Evolutionary conservation across 805 yeast genomes (phyloP).

Genomic region (Huiozyma naganishii): DNA sequence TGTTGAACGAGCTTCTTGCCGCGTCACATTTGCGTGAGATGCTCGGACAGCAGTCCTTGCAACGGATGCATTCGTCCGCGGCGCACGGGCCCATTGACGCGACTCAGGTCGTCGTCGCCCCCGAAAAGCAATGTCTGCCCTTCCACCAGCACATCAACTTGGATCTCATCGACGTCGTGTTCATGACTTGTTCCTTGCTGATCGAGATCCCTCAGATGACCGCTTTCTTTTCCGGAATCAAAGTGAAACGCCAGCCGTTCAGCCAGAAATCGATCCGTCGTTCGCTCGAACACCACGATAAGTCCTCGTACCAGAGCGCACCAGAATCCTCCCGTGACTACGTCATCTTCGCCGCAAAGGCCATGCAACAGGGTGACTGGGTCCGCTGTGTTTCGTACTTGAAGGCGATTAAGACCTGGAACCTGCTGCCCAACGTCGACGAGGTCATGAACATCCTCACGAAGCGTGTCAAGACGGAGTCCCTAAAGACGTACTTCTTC

Average conservation of each 20-base stretch:
- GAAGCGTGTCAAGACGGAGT: slow-evolving; percentile 76
- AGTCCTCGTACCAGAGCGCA: slow-evolving; percentile 93
- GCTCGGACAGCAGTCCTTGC: slow-evolving; percentile 76
- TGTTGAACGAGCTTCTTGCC: slow-evolving; percentile 77
- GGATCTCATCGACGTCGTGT: slow-evolving; percentile 89
- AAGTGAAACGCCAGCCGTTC: slow-evolving; percentile 46
- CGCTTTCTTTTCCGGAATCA: slow-evolving; percentile 46
- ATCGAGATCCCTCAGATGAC: slow-evolving; percentile 90
- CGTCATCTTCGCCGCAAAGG: slow-evolving; percentile 84
- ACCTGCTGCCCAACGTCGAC: slow-evolving; percentile 59
- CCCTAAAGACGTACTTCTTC: slow-evolving; percentile 86
- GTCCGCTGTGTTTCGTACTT: slow-evolving; percentile 59
- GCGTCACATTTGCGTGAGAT: slow-evolving; percentile 82
- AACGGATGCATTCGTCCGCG: slow-evolving; percentile 37
- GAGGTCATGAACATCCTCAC: slow-evolving; percentile 60
- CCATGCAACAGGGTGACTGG: slow-evolving; percentile 89
- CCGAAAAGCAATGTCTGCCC: slow-evolving; percentile 59
- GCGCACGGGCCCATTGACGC: slow-evolving; percentile 11
- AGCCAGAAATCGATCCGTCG: slow-evolving; percentile 80
- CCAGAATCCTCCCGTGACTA: slow-evolving; percentile 94
- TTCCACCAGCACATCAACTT: slow-evolving; percentile 97
- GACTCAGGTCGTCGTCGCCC: slow-evolving; percentile 4
- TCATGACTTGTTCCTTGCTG: slow-evolving; percentile 78
- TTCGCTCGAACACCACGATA: slow-evolving; percentile 82
- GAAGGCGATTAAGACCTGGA: slow-evolving; percentile 59